phyloP scores from a whole-genome alignment of 169 alveolate species.

The Cryptosporidium xiaoi region DNA sequence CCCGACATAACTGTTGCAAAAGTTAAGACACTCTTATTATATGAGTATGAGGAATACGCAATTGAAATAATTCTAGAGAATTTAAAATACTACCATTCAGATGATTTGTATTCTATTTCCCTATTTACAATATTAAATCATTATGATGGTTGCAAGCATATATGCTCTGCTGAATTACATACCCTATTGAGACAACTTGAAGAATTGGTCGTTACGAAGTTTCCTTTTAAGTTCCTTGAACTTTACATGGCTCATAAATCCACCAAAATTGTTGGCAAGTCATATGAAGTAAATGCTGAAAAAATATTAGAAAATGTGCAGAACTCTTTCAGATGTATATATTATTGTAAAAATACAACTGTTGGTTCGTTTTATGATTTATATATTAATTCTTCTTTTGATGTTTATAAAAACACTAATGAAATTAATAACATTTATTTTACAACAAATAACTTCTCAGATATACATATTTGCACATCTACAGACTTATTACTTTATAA shows the following conservation, averaged over 20 bases:
- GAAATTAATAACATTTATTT: not conserved
- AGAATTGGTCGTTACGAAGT: not conserved
- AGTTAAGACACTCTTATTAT: constrained; percentile 17
- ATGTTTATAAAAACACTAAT: not conserved
- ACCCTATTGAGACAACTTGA: not conserved
- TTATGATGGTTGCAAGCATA: not conserved
- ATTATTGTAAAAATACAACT: not conserved
- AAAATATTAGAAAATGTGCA: not conserved
- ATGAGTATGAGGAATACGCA: constrained; percentile 5
- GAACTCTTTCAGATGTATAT: not conserved
- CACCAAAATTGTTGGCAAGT: not conserved
- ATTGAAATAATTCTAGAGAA: not conserved
- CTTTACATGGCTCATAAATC: not conserved
- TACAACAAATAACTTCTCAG: not conserved
- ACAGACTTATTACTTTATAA: constrained; percentile 15
- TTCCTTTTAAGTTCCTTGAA: constrained; percentile 6
- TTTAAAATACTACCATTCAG: not conserved
- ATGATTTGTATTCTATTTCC: not conserved
- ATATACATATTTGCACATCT: constrained; percentile 26
- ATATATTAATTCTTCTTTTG: not conserved
- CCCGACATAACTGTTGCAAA: not conserved
- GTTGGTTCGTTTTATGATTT: not conserved
- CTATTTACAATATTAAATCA: not conserved
- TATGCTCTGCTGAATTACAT: not conserved
- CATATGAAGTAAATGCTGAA: not conserved